Percentiles rank a stretch among this genome's conserved stretches.
Evolutionary conservation across 2,329 filamentous ascomycete species (phyloP).

Genomic region (Elsinoe necatrix): DNA sequence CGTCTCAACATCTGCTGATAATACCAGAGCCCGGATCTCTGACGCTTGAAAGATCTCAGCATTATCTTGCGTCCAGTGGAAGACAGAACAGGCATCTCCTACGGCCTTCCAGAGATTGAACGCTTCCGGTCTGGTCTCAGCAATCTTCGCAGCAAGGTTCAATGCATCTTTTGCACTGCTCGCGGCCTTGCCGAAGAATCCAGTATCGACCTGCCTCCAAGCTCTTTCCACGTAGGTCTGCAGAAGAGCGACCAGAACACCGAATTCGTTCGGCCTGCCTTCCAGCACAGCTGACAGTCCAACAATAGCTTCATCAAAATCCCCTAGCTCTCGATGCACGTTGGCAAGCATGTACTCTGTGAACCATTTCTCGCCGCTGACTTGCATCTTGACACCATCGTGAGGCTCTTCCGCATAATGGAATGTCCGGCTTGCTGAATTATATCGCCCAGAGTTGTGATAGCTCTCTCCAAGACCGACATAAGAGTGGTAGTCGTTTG

Average conservation of each 20-base stretch:
- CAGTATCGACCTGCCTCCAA: slow-evolving; percentile 67
- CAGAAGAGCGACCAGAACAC: slow-evolving; percentile 76
- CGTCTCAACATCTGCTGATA: slow-evolving; percentile 42
- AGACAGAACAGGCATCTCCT: slow-evolving; percentile 79
- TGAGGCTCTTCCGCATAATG: slow-evolving; percentile 74
- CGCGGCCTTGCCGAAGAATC: slow-evolving; percentile 75
- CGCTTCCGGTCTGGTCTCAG: slow-evolving; percentile 53
- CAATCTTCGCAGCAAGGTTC: slow-evolving; percentile 55
- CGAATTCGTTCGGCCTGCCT: slow-evolving; percentile 64
- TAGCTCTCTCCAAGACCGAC: slow-evolving; percentile 97
- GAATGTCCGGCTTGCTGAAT: slow-evolving; percentile 89
- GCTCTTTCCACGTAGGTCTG: slow-evolving; percentile 82
- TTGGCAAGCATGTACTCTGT: slow-evolving; percentile 95
- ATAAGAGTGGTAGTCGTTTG: slow-evolving; percentile 88
- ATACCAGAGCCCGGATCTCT: slow-evolving; percentile 51
- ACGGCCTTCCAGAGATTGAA: slow-evolving; percentile 96
- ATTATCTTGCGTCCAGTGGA: slow-evolving; percentile 66
- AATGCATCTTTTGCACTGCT: slow-evolving; percentile 63
- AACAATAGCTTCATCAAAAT: slow-evolving; percentile 71
- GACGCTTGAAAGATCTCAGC: slow-evolving; percentile 53
- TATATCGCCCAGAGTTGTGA: slow-evolving; percentile 83
- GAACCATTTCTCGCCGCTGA: slow-evolving; percentile 74
- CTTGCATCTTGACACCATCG: slow-evolving; percentile 45
- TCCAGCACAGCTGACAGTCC: slow-evolving; percentile 68
- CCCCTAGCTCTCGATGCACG: slow-evolving; percentile 83